Evolutionary conservation across 768 basidiomycete genomes (phyloP), one percentile per base, ranked within the genome.

Genomic region (Epithele typhae): DNA sequence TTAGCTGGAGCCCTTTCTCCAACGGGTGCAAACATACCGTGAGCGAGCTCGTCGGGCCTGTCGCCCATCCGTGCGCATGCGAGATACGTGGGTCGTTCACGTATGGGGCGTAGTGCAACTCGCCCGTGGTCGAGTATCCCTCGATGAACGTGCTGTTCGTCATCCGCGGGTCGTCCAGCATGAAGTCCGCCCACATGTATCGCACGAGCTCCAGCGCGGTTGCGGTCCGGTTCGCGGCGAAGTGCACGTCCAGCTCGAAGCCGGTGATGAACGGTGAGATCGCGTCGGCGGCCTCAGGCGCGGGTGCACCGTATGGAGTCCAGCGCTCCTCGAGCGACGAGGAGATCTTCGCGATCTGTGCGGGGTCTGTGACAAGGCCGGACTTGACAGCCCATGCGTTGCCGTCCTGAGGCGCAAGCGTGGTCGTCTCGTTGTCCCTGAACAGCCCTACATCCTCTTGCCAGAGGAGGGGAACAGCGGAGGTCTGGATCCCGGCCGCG

Each of bases 101-200:
- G 25, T 52, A 52, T 25, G 51, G 51, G 25, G 51, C 51, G 38
- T 52, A 52, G 43, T 52, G 51, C 43, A 52, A 43, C 38, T 33
- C 46, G 34, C 51, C 51, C 5, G 37, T 41, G 24, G 37, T 27
- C 14, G 51, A 47, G 25, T 52, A 52, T 21, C 51, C 51, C 51
- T 52, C 51, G 43, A 52, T 48, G 51, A 52, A 52, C 42, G 51
- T 52, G 51, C 51, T 52, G 46, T 52, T 52, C 43, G 51, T 52
- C 51, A 52, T 52, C 36, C 51, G 51, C 39, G 51, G 46, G 46
- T 52, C 51, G 46, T 48, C 51, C 21, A 52, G 51, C 51, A 52
- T 52, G 45, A 52, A 52, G 43, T 52, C 51, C 37, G 37, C 51
- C 51, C 51, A 52, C 51, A 52, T 52, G 22, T 30, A 32, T 12